These are phyloP conservation scores for Cryptococcus sp. DNA, from an alignment of 1,284 basidiomycete genomes.

Conservation along the genomic window DNA sequence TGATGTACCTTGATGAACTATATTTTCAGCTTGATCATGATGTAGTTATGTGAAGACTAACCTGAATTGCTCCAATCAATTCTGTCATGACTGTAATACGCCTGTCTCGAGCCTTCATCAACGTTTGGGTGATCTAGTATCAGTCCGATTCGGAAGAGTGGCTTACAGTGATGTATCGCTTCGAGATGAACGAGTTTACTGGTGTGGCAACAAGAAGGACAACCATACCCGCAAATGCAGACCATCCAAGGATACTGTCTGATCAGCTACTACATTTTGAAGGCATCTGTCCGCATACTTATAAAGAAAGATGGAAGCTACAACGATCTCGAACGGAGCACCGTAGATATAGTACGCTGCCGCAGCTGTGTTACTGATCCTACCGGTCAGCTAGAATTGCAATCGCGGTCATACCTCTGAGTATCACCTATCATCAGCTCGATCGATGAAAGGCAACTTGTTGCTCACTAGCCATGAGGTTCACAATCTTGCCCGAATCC, in stretches of 20 bases:
- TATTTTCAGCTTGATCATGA: neutral
- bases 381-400: neutral
- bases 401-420: no score
- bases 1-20: conserved; percentile 28
- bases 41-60: conserved; percentile 1
- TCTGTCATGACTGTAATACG: conserved; percentile 83
- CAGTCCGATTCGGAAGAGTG: neutral
- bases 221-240: conserved; percentile 79
- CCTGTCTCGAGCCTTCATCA: conserved; percentile 70
- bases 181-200: conserved; percentile 41
- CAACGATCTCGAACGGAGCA: conserved; percentile 73
- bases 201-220: conserved; percentile 71
- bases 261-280: conserved; percentile 6
- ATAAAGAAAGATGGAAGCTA: conserved; percentile 73
- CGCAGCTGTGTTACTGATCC: conserved; percentile 34
- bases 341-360: conserved; percentile 53
- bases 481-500: conserved; percentile 52
- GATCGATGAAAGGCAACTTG: neutral
- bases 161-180: conserved; percentile 60
- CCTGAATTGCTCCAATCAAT: conserved; percentile 60
- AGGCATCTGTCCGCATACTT: conserved; percentile 52
- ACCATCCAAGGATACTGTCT: conserved; percentile 70
- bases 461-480: conserved; percentile 49
- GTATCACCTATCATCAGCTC: neutral
- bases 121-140: conserved; percentile 63